Base-by-base conservation (phyloP, 768 basidiomycete genomes). In the Russula brevipes region DNA sequence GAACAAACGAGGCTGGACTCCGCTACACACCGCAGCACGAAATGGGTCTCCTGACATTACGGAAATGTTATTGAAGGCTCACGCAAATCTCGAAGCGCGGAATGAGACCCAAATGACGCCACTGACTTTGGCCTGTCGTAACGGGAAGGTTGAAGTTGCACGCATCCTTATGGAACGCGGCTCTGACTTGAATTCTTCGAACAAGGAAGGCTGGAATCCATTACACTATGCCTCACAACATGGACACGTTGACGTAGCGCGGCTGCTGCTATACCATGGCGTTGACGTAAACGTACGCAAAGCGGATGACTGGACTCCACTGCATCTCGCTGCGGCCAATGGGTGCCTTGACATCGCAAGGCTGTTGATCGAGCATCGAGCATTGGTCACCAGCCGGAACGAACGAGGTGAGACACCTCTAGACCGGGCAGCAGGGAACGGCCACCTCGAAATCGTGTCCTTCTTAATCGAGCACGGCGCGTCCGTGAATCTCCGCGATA, bases 81-180 rank as follows among this genome's bases (percentile, higher is more conserved):
- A 42, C 14, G 54, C 54, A 45, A 19, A 0, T 12, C 54, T 42
- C 31, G 54, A 45, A 6, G 31, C 17, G 9, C 42, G 17, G 31
- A 19, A 31, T 19, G 6, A 14, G 2, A 1, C 11, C 0, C 4
- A n/a, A 12, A 10, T 41, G 12, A 55, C 60, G 0, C 60, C 60
- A 1, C n/a, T 61, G 45, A 3, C 30, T 6, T 3, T 41, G 19
- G 46, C 60, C 19, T 61, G 54, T 31, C 0, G 6, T 5, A 6
- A 52, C 4, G 61, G 61, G 24, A 30, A 16, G 47, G 31, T 33
- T 16, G 55, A 52, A 9, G 35, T 52, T 30, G 11, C 35, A 41
- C 33, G 24, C 1, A 11, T 59, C 5, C 52, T 64, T 41, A 35
- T 64, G 30, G 59, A 49, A 4, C 50, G 16, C 2, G 63, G 59